Conservation (phyloP, 192 early-diverging fungal species). For the Jimgerdemannia lactiflua region DNA sequence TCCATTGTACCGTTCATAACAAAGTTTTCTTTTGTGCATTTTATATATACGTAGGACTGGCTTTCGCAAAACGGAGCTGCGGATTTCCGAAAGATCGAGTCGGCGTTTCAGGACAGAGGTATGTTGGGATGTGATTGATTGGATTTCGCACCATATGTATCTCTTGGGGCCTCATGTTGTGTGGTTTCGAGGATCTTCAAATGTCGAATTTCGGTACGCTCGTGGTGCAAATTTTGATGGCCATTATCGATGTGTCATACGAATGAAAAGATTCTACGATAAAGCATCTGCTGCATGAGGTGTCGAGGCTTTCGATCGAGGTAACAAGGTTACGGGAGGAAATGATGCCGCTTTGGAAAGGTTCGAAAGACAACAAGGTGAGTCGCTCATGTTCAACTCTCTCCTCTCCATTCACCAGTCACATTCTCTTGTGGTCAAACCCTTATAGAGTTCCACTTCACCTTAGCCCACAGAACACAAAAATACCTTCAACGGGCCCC, state of each 20-base stretch:
- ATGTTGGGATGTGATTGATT: neutral
- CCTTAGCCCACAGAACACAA: too few relatives aligned
- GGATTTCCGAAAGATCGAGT: constrained; percentile 45
- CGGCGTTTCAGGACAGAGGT: constrained; percentile 46
- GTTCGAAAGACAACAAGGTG: constrained; percentile 45
- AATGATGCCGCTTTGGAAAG: constrained; percentile 32
- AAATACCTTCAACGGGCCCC: too few relatives aligned
- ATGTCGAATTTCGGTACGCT: neutral
- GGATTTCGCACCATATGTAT: too few relatives aligned
- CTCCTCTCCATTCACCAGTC: neutral
- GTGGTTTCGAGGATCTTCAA: too few relatives aligned
- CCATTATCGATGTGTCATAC: neutral
- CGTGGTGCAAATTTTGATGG: neutral
- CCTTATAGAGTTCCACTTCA: too few relatives aligned
- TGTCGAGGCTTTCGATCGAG: constrained; percentile 35
- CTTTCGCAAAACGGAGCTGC: constrained; percentile 39
- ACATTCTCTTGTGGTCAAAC: too few relatives aligned
- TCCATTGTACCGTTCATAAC: too few relatives aligned
- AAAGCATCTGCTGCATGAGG: constrained; percentile 36
- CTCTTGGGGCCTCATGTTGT: too few relatives aligned
- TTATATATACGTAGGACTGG: constrained; percentile 29
- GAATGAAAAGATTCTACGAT: constrained; percentile 22
- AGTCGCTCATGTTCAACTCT: neutral
- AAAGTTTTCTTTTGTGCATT: neutral
- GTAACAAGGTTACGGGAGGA: constrained; percentile 39